Conservation (phyloP, 2,329 filamentous ascomycete genomes). For the Colletotrichum scovillei region DNA sequence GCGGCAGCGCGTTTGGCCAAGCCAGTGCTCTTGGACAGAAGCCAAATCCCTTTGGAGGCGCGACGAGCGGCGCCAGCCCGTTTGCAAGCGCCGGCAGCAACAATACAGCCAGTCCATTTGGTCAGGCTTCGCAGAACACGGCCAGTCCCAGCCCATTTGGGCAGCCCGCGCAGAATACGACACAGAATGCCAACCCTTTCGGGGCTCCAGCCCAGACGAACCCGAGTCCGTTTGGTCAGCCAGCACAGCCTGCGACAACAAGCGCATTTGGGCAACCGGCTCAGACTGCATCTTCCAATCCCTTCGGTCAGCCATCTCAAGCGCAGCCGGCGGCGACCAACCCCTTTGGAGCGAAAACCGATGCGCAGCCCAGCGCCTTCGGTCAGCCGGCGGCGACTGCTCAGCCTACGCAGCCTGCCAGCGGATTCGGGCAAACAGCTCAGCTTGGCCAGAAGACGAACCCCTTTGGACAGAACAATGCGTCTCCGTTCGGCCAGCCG, state of each 20-base stretch:
- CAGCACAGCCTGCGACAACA: slow-evolving; percentile 32
- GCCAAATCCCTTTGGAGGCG: slow-evolving; percentile 50
- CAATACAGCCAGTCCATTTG: slow-evolving; percentile 22
- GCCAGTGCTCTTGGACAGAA: slow-evolving; percentile 50
- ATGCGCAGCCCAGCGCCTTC: slow-evolving; percentile 12
- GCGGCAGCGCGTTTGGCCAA: slow-evolving; percentile 49
- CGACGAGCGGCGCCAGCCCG: slow-evolving; percentile 35
- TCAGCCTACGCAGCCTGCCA: slow-evolving; percentile 38
- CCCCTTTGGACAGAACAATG: slow-evolving; percentile 46
- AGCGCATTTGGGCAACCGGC: slow-evolving; percentile 38
- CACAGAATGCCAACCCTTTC: slow-evolving; percentile 21
- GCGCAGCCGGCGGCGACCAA: slow-evolving; percentile 38
- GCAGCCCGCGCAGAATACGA: slow-evolving; percentile 20
- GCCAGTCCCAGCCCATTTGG: slow-evolving; percentile 29
- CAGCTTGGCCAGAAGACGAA: slow-evolving; percentile 37
- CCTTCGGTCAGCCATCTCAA: slow-evolving; percentile 35
- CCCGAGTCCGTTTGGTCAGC: slow-evolving; percentile 31
- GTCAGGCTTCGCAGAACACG: slow-evolving; percentile 23
- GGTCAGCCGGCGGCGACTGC: slow-evolving; percentile 5
- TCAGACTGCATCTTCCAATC: slow-evolving; percentile 17
- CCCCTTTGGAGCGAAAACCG: slow-evolving; percentile 42
- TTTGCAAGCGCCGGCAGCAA: slow-evolving; percentile 32
- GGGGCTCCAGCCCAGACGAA: slow-evolving; percentile 20
- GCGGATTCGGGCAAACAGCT: slow-evolving; percentile 45
- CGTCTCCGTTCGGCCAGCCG: slow-evolving; percentile 43